phyloP scores from a whole-genome alignment of 2,329 filamentous ascomycete genomes.

The Penicillium polonicum region DNA sequence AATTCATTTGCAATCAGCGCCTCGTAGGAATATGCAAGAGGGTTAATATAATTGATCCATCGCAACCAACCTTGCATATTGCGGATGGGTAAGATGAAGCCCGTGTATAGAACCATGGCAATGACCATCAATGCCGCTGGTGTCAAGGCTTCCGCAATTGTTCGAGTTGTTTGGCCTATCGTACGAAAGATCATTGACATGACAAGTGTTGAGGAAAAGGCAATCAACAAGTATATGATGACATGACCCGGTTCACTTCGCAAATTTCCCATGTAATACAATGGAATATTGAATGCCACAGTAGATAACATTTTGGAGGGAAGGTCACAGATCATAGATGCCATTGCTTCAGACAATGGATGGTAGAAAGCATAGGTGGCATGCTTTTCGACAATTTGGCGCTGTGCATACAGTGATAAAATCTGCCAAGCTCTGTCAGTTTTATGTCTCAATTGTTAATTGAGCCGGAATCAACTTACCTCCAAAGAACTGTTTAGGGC shows the following conservation, averaged over 20 bases:
- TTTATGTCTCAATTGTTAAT: neutral
- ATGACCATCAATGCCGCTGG: slow-evolving; percentile 54
- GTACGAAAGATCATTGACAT: slow-evolving; percentile 61
- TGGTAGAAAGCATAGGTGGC: slow-evolving; percentile 85
- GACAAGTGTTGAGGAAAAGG: slow-evolving; percentile 42
- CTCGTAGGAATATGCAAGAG: slow-evolving; percentile 32
- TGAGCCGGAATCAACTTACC: neutral
- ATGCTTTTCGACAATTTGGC: slow-evolving; percentile 91
- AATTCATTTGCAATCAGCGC: neutral
- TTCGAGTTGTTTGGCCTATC: slow-evolving; percentile 58
- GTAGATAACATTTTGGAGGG: neutral
- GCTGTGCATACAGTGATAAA: neutral
- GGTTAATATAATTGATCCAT: slow-evolving; percentile 66
- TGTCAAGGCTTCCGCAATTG: slow-evolving; percentile 63
- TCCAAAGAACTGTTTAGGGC: neutral
- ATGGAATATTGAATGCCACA: neutral
- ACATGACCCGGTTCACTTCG: neutral
- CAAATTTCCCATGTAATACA: neutral
- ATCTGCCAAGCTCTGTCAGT: neutral
- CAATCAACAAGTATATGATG: neutral
- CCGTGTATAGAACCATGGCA: slow-evolving; percentile 64
- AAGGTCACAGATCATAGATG: neutral
- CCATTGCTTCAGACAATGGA: slow-evolving; percentile 55
- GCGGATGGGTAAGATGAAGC: slow-evolving; percentile 60
- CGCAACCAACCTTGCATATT: slow-evolving; percentile 61